Evolutionary conservation across 169 alveolate species (phyloP).

Genomic region (Plasmodium knowlesi): DNA sequence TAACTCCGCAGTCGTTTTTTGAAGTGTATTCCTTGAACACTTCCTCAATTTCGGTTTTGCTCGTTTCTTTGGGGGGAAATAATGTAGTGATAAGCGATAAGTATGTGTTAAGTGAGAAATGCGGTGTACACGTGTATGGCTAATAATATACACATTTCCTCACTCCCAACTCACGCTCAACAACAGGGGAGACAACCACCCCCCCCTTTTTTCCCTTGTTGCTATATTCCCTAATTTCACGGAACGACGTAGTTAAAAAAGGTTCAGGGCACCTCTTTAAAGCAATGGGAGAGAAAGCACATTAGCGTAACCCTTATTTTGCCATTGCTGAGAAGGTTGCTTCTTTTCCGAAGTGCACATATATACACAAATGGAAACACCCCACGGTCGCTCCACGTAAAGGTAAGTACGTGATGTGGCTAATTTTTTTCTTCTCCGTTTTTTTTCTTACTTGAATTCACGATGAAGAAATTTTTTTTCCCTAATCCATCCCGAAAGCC

Average conservation of each 20-base stretch:
- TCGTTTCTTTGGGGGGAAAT: constrained; percentile 72
- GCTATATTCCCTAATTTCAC: background rate
- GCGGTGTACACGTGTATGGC: background rate
- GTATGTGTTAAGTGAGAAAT: background rate
- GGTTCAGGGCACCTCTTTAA: background rate
- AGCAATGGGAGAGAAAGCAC: background rate
- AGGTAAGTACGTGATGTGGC: background rate
- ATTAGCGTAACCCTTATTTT: background rate
- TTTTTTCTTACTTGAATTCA: constrained; percentile 79
- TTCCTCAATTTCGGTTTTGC: constrained; percentile 82
- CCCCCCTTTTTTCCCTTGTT: background rate
- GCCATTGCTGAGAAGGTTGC: background rate
- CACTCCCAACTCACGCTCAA: background rate
- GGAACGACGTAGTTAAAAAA: background rate
- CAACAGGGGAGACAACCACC: background rate
- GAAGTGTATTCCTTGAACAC: constrained; percentile 80
- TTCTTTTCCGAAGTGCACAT: background rate
- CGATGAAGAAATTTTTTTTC: constrained; percentile 80
- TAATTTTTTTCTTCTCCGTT: background rate
- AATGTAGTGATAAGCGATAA: background rate
- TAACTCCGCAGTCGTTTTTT: constrained; percentile 81
- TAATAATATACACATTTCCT: background rate
- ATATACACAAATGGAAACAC: background rate
- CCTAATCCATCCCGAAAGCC: constrained; percentile 86
- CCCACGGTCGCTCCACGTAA: background rate